A percentile compares a stretch with the other conserved stretches of the same genome.
Conservation (phyloP, 352 stramenopile species). For the Phytophthora pseudosyringae region DNA sequence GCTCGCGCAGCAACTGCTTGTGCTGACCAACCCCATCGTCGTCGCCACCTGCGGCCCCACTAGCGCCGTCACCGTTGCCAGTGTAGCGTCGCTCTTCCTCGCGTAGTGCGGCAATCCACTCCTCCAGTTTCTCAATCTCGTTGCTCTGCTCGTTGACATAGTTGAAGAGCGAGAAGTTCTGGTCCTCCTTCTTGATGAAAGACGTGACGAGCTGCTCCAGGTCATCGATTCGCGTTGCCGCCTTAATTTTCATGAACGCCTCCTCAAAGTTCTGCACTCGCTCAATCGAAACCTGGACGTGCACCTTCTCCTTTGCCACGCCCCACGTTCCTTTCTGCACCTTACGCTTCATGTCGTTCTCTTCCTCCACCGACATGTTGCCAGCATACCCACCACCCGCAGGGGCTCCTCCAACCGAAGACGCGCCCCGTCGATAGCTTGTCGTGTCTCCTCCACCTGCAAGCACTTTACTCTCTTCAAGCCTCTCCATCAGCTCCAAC, state of each 20-base stretch:
- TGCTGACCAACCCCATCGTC: slow-evolving; percentile 90
- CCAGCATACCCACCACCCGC: slow-evolving; percentile 33
- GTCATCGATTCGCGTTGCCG: slow-evolving; percentile 92
- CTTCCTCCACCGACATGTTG: slow-evolving; percentile 64
- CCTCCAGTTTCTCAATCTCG: slow-evolving; percentile 93
- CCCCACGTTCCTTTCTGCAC: slow-evolving; percentile 82
- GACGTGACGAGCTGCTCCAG: slow-evolving; percentile 92
- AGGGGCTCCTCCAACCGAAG: slow-evolving; percentile 25
- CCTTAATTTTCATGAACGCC: slow-evolving; percentile 95
- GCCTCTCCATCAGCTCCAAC: slow-evolving; percentile 58
- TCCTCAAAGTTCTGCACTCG: slow-evolving; percentile 96
- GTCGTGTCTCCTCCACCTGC: slow-evolving; percentile 41
- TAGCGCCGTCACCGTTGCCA: slow-evolving; percentile 74
- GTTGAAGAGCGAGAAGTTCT: slow-evolving; percentile 97
- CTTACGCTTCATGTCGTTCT: slow-evolving; percentile 75
- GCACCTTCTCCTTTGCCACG: slow-evolving; percentile 86
- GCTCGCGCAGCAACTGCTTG: slow-evolving; percentile 89
- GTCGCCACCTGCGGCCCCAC: slow-evolving; percentile 33
- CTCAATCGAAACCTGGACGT: slow-evolving; percentile 90
- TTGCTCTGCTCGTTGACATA: slow-evolving; percentile 95
- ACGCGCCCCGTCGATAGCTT: slow-evolving; percentile 35
- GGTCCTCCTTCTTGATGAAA: slow-evolving; percentile 97
- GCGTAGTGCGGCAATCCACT: slow-evolving; percentile 70
- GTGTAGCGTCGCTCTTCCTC: slow-evolving; percentile 89
- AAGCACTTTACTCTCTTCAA: slow-evolving; percentile 65